Base-by-base conservation (phyloP, 352 stramenopile species). In the Peronospora destructor region DNA sequence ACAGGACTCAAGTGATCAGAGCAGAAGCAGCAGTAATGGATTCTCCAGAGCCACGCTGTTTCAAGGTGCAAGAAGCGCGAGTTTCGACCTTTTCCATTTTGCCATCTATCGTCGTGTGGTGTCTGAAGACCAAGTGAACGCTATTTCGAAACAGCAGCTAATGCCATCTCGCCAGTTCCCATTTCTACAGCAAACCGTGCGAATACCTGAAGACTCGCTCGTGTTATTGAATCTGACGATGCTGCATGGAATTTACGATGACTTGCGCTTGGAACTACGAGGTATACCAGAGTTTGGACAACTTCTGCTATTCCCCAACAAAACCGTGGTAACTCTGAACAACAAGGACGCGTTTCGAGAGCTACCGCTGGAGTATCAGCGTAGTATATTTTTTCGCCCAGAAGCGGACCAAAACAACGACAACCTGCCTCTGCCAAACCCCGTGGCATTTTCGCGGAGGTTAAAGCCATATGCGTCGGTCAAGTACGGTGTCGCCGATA, bases 71-170 rank as follows among this genome's bases (percentile, higher is more conserved):
- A 49, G 62, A n/a, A 46, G 50, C 3, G 82, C 76, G 7, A 68
- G 38, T 4, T 87, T 87, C 37, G 78, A 89, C 34, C 25, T 89
- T 12, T 89, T 87, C 37, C 76, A 89, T 28, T 84, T 89, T 34
- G 73, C 68, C 6, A 73, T 89, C 0, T 87, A 86, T 41, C 63
- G 66, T 16, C 59, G 53, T 23, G 65, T 61, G 8, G 57, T 68
- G 13, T 59, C 65, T 0, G 45, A 60, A 16, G 58, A 64, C 6
- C 45, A 61, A 50, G 49, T 66, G 13, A 36, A 39, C 3, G 45
- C 39, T 2, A 43, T 64, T 6, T 64, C 61, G 42, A 73, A 62
- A 47, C 51, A 63, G 16, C 29, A 54, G 38, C 45, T 85, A 21
- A 53, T 71, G 1, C 71, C 76, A 8, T 66, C 67, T 13, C 64